Conservation (phyloP, 2,329 filamentous ascomycete genomes). For the Beauveria pseudobassiana region DNA sequence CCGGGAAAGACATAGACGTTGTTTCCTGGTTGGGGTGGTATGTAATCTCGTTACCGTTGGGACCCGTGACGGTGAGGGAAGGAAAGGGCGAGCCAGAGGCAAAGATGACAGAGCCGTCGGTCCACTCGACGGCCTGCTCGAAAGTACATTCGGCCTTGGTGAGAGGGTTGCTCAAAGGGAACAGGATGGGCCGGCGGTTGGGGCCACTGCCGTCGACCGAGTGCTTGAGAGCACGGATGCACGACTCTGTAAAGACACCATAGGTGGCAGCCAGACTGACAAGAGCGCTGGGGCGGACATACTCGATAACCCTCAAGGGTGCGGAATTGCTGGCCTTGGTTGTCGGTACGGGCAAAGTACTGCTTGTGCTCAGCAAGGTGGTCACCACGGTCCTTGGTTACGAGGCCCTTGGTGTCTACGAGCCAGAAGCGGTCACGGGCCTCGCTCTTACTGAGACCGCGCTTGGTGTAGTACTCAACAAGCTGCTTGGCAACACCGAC, state of each 20-base stretch:
- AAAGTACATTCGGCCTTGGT: slow-evolving; percentile 98
- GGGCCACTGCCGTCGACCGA: slow-evolving; percentile 55
- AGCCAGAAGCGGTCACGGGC: slow-evolving; percentile 93
- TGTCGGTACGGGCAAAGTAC: slow-evolving; percentile 59
- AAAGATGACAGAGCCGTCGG: slow-evolving; percentile 85
- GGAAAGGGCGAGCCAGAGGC: slow-evolving; percentile 92
- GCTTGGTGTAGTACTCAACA: slow-evolving; percentile 91
- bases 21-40: slow-evolving; percentile 77
- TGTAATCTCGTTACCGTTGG: slow-evolving; percentile 49
- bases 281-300: slow-evolving; percentile 89
- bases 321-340: slow-evolving; percentile 62
- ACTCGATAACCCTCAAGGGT: slow-evolving; percentile 82
- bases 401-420: slow-evolving; percentile 92
- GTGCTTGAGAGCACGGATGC: slow-evolving; percentile 63
- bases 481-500: slow-evolving; percentile 97
- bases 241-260: slow-evolving; percentile 84
- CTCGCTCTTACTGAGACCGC: slow-evolving; percentile 79
- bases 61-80: slow-evolving; percentile 57
- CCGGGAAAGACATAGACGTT: slow-evolving; percentile 93
- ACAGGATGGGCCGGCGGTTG: slow-evolving; percentile 80
- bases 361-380: slow-evolving; percentile 85
- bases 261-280: slow-evolving; percentile 92
- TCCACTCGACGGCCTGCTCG: slow-evolving; percentile 85
- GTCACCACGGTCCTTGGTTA: slow-evolving; percentile 88
- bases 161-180: slow-evolving; percentile 92